These are phyloP conservation scores for Venturiaceae sp. DNA, from an alignment of 2,329 filamentous ascomycete species.

Conservation along the genomic window DNA sequence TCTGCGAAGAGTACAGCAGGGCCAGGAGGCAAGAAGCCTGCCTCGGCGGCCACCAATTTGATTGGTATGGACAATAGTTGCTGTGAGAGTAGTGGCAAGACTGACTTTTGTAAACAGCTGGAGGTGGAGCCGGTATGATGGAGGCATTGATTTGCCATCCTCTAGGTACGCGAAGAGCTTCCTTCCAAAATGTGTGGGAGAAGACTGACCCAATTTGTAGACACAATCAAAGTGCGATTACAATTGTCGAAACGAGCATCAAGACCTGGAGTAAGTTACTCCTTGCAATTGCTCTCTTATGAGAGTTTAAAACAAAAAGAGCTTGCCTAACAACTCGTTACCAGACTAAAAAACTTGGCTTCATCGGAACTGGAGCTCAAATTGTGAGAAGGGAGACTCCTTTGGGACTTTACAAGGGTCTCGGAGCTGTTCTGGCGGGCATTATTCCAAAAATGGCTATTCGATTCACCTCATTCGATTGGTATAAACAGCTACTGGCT, in stretches of 20 bases:
- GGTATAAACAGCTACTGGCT: constrained; percentile 78
- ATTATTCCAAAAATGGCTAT: constrained; percentile 99
- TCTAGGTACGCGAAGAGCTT: constrained; percentile 50
- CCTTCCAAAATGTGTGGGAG: too few relatives aligned
- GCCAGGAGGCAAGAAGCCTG: constrained; percentile 10
- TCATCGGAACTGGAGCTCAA: constrained; percentile 73
- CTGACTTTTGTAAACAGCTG: constrained; percentile 49
- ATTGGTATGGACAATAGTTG: constrained; percentile 9
- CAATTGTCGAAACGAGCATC: constrained; percentile 84
- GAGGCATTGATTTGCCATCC: constrained; percentile 95
- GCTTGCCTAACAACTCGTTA: not conserved
- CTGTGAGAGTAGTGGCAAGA: not conserved
- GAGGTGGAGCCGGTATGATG: constrained; percentile 98
- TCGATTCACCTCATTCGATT: constrained; percentile 94
- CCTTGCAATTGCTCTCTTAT: not conserved
- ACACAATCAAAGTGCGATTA: constrained; percentile 99
- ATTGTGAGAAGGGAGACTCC: constrained; percentile 88
- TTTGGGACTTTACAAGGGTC: constrained; percentile 89
- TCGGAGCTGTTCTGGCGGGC: constrained; percentile 92
- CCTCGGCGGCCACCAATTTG: constrained; percentile 9
- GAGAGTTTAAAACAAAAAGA: not conserved
- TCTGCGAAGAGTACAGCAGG: constrained; percentile 5
- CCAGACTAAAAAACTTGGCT: constrained; percentile 70
- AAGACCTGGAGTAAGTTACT: constrained; percentile 60
- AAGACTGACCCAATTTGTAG: constrained; percentile 29